These are phyloP conservation scores for Pleurotus eryngii DNA, from an alignment of 768 basidiomycete genomes.

Conservation along the genomic window DNA sequence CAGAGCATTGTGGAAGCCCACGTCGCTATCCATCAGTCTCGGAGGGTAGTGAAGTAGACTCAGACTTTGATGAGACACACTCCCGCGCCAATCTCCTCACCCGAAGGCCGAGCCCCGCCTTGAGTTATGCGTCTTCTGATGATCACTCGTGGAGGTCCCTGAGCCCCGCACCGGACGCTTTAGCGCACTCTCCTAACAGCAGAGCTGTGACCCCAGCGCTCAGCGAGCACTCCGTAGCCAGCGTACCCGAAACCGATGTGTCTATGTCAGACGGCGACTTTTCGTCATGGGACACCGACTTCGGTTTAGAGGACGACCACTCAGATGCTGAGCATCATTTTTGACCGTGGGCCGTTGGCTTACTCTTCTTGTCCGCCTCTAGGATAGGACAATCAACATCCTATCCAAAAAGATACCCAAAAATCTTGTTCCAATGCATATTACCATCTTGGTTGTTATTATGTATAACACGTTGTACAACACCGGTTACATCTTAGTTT, in stretches of 20 bases:
- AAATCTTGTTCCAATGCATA: not conserved
- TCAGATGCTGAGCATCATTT: no score
- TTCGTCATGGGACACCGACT: not conserved
- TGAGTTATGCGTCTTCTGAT: not conserved
- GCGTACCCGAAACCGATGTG: not conserved
- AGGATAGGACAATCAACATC: no score
- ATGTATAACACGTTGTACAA: not conserved
- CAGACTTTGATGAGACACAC: no score
- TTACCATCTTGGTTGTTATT: not conserved
- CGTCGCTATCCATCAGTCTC: not conserved
- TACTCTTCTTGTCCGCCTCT: no score
- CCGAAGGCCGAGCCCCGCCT: no score
- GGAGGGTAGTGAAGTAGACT: not conserved
- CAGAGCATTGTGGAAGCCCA: not conserved
- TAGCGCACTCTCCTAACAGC: not conserved
- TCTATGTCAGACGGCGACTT: not conserved
- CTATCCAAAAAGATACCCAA: no score
- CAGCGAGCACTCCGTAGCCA: not conserved
- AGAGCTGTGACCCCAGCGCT: not conserved
- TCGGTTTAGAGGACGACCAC: no score
- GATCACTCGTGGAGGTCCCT: not conserved
- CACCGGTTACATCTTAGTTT: not conserved
- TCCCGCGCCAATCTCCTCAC: no score
- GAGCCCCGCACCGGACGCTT: not conserved
- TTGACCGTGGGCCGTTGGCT: no score